Evolutionary conservation across 2,329 filamentous ascomycete genomes (phyloP), one percentile per base, ranked within the genome.

Genomic region (Aquanectria penicillioides): DNA sequence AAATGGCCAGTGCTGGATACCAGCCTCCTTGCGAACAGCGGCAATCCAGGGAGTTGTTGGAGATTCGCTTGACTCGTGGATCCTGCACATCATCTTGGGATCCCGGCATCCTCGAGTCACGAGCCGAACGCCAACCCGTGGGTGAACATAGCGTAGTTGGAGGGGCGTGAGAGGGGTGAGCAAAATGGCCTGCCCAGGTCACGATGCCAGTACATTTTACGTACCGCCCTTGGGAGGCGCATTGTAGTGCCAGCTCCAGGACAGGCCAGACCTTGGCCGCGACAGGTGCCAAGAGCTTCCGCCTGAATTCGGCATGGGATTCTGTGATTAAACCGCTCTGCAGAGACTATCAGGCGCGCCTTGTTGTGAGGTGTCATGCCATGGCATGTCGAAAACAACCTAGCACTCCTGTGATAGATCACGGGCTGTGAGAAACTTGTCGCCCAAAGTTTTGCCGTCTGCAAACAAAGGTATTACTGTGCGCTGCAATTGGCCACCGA

Each of bases 61-160:
- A 48, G 47, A 44, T 40, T 73, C 64, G 69, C 71, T 74, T 74
- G 72, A 74, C 73, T 74, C 72, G 69, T 71, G 71, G 70, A 68
- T 73, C 62, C 70, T 73, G 71, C 69, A 72, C 68, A 74, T 67
- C 72, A 74, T 73, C 64, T 67, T 62, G 49, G 31, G 44, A 70
- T 59, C 63, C 60, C 28, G 55, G 60, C 57, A 44, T 55, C 44
- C 55, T 67, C 59, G 68, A 68, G 68, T 70, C 68, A 69, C 68
- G 65, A 69, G 64, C 57, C 58, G 47, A 56, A 57, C 54, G 23
- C 44, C 57, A 46, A 50, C 55, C 59, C 57, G 43, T 59, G 37
- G 46, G 40, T 43, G 56, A 58, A 64, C 57, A 68, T 59, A 54
- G 63, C 61, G 61, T 46, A 44, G 41, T 33, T 53, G 47, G 37